Evolutionary conservation across 805 yeast genomes (phyloP).

Genomic region (Wickerhamiella dianesei): DNA sequence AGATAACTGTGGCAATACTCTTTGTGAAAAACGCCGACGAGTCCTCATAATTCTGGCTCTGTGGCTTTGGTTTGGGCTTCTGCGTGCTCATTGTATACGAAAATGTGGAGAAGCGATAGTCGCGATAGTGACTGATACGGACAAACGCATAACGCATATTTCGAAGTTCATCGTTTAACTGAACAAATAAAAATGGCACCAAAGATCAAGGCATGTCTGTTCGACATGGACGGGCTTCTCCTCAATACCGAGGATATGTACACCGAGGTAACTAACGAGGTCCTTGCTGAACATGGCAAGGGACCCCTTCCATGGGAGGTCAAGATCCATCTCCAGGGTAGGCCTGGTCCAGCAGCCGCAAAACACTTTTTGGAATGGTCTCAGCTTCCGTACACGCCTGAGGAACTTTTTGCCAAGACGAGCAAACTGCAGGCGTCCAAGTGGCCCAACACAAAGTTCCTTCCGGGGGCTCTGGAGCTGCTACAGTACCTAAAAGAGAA

Average conservation of each 20-base stretch:
- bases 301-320: slow-evolving; percentile 82
- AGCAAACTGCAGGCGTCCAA: slow-evolving; percentile 36
- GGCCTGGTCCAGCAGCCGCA: slow-evolving; percentile 72
- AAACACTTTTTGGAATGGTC: slow-evolving; percentile 53
- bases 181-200: not conserved
- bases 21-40: not conserved
- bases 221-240: slow-evolving; percentile 88
- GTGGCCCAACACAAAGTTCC: slow-evolving; percentile 53
- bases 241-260: slow-evolving; percentile 87
- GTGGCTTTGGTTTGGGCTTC: not conserved
- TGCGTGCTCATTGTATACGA: not conserved
- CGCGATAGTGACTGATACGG: not conserved
- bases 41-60: not conserved
- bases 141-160: not conserved
- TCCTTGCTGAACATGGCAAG: slow-evolving; percentile 54
- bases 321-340: slow-evolving; percentile 76
- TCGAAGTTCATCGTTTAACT: not conserved
- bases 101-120: not conserved
- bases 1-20: not conserved
- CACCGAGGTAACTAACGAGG: slow-evolving; percentile 59
- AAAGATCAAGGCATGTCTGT: slow-evolving; percentile 51
- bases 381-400: slow-evolving; percentile 51
- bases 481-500: slow-evolving; percentile 38
- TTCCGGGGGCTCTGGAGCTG: slow-evolving; percentile 79
- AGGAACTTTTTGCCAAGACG: slow-evolving; percentile 44